These are phyloP conservation scores for Hymenoscyphus fructigenus DNA, from an alignment of 2,329 filamentous ascomycete species.

Conservation along the genomic window DNA sequence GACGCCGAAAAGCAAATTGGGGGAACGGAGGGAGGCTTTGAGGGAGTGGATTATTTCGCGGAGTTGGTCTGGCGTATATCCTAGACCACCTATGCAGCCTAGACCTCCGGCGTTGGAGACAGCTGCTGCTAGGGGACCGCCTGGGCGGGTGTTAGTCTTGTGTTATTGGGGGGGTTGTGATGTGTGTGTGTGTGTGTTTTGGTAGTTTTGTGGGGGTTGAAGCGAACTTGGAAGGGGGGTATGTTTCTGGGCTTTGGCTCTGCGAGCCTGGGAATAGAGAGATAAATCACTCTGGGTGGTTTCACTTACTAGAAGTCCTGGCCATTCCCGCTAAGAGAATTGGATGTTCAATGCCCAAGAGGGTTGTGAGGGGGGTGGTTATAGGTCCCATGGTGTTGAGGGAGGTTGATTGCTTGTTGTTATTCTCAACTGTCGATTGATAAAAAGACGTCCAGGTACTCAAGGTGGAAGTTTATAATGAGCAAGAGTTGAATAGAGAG, in stretches of 20 bases:
- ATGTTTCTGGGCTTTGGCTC: neutral
- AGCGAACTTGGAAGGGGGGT: neutral
- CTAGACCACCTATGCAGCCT: conserved; percentile 70
- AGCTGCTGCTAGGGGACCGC: conserved; percentile 72
- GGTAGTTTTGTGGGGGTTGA: neutral
- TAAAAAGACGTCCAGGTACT: neutral
- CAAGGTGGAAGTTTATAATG: neutral
- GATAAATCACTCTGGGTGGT: neutral
- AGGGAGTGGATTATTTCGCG: conserved; percentile 82
- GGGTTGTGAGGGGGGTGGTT: conserved; percentile 72
- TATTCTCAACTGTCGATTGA: neutral
- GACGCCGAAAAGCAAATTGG: conserved; percentile 79
- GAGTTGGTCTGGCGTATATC: conserved; percentile 72
- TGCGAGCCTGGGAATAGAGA: too few species aligned
- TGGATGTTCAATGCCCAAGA: conserved; percentile 83
- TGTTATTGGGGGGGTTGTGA: neutral
- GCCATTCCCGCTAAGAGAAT: conserved; percentile 95
- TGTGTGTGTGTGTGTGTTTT: neutral
- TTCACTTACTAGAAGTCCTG: conserved; percentile 62
- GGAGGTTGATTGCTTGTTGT: neutral
- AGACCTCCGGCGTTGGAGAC: conserved; percentile 77
- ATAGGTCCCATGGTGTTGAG: conserved; percentile 42
- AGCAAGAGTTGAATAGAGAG: neutral
- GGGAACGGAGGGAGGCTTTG: conserved; percentile 67
- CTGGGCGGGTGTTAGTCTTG: neutral